Evolutionary conservation across 2,329 filamentous ascomycete genomes (phyloP), one percentile per base, ranked within the genome.

Genomic region (Trematosphaeria pertusa): DNA sequence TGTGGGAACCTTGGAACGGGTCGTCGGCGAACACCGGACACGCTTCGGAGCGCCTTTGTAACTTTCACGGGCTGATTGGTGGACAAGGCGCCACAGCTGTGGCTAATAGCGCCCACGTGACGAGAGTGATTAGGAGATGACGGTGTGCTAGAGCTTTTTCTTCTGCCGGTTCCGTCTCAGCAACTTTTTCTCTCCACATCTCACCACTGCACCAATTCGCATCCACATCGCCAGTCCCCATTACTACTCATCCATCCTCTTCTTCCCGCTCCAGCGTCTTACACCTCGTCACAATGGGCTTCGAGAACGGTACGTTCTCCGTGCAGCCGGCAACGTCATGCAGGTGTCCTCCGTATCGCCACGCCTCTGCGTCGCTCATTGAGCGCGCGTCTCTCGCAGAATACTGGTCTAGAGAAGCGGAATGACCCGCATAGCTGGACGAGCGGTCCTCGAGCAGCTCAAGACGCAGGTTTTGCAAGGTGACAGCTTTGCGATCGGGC

Each of bases 241-340:
- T n/a, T 42, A 48, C 43, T 15, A 50, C 51, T 51, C 49, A 53
- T 37, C 48, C 52, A 46, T 43, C 45, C 39, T 20, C 33, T 35
- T 46, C 46, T 54, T 52, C 52, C 51, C 48, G 40, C 35, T 43
- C 30, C 43, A 54, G 46, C 45, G 46, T 40, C 56, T 46, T 56
- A 50, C 48, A 54, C 55, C 42, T 45, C 52, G n/a, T 58, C 67
- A 72, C 49, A 67, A 73, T 73, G 71, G 70, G 69, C 65, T 69
- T 70, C 65, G 67, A 69, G 58, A 43, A 58, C 40, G 71, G 71
- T 73, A 71, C 46, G 71, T 70, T 60, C 46, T 11, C 39, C 48
- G 41, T 50, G 32, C 40, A 37, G 50, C 51, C 58, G 56, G 37
- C 56, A 56, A 69, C 62, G 67, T 64, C 65, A 67, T 67, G 48